Evolutionary conservation across 1,139 yeast genomes (phyloP), one percentile per base, ranked within the genome.

Genomic region (Meyerozyma smithsonii): DNA sequence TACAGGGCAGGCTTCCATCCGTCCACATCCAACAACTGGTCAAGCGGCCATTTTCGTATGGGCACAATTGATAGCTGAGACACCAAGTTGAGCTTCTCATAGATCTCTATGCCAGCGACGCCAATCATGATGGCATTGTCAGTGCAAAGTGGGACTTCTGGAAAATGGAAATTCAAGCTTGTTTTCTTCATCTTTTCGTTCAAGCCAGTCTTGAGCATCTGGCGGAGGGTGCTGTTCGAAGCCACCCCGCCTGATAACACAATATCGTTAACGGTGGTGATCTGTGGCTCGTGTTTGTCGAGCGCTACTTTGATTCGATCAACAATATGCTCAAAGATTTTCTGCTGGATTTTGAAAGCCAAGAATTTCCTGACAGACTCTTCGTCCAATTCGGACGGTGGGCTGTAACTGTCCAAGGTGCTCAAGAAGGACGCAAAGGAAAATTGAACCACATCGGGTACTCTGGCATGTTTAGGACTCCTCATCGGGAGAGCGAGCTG

Each of bases 61-160:
- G 94, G 90, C 8, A 71, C 54, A 5, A 81, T 74, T 12, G 63
- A 65, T 33, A 83, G 55, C 23, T 72, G 75, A 0, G 87, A 75
- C 15, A 69, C 67, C 21, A 72, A 42, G 3, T 69, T 52, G 25
- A 69, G 66, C 10, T 59, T 55, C 55, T 89, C 96, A 55, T 68
- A 84, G 12, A 89, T 66, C 55, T 90, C 96, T 10, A 90, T 85
- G 0, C 97, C 98, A 0, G 97, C 96, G 79, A 95, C 86, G 0
- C 97, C 98, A 40, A 92, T 92, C 99, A 92, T 92, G 2, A 89
- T 77, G 0, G 97, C 96, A 60, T 92, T 94, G 55, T 92, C 98
- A 0, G 97, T 88, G 55, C 98, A 94, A 47, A 90, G 66, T 5
- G 72, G 64, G 6, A 81, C 67, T 21, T 77, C 81, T 0, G 97